Percentiles rank a stretch among this genome's conserved stretches.
Conservation (phyloP, 768 basidiomycete species). For the Hortiboletus flavorubellus region DNA sequence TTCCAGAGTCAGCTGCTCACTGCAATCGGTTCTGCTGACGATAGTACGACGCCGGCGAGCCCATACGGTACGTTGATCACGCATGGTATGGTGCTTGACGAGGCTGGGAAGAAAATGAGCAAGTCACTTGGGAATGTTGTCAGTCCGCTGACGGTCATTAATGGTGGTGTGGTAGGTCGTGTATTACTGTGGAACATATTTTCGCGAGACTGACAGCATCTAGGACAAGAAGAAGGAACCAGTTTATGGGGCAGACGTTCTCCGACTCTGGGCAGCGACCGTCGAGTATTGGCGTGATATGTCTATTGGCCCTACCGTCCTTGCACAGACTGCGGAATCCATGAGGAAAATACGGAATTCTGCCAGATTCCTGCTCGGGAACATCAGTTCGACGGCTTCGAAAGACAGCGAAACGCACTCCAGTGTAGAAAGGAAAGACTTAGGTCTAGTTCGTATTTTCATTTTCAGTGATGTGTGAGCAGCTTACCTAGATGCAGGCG, state of each 20-base stretch:
- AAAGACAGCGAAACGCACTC: neutral
- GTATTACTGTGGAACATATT: neutral
- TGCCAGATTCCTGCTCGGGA: conserved; percentile 82
- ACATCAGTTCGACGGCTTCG: conserved; percentile 42
- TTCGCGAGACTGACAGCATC: neutral
- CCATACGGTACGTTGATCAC: conserved; percentile 86
- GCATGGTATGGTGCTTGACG: conserved; percentile 95
- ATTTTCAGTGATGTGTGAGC: neutral
- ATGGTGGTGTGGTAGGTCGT: conserved; percentile 66
- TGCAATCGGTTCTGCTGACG: conserved; percentile 45
- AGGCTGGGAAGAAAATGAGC: conserved; percentile 92
- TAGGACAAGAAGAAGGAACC: conserved; percentile 70
- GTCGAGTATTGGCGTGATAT: conserved; percentile 90
- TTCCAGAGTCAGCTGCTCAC: conserved; percentile 96
- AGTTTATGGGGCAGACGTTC: conserved; percentile 79
- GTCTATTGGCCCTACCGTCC: conserved; percentile 73
- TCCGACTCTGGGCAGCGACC: conserved; percentile 89
- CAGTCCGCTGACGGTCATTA: conserved; percentile 76
- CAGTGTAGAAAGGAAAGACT: conserved; percentile 34
- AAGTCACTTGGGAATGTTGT: conserved; percentile 93
- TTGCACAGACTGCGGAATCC: conserved; percentile 71
- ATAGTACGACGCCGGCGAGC: conserved; percentile 22
- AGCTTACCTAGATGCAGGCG: conserved; percentile 43
- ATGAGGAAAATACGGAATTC: conserved; percentile 85
- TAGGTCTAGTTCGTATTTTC: conserved; percentile 58